Percentiles rank a stretch among this genome's conserved stretches.
Evolutionary conservation across 495 filamentous ascomycete species (phyloP).

Genomic region (Thermothielavioides terrestris): DNA sequence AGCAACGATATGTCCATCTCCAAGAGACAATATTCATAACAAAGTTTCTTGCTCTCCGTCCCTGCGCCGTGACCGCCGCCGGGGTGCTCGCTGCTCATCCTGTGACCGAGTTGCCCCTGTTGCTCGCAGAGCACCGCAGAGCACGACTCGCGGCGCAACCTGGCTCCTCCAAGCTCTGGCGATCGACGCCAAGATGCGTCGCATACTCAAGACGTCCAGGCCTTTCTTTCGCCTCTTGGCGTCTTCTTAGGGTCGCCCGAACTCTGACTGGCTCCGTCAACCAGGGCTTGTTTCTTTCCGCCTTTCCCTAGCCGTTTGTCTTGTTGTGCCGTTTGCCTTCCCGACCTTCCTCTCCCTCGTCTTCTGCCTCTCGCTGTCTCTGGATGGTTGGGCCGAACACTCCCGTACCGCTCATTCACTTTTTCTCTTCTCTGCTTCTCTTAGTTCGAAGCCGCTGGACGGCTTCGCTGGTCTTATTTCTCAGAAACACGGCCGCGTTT

Average conservation of each 20-base stretch:
- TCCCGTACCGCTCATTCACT: not conserved
- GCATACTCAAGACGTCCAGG: conserved; percentile 14
- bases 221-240: conserved; percentile 5
- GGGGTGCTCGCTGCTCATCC: not conserved
- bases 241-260: too few relatives aligned
- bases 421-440: conserved; percentile 9
- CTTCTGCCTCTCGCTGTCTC: too few relatives aligned
- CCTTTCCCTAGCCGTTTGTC: conserved; percentile 11
- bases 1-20: not conserved
- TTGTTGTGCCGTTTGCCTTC: conserved; percentile 7
- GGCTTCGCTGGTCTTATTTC: conserved; percentile 15
- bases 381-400: conserved; percentile 2
- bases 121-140: conserved; percentile 4
- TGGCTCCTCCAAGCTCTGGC: not conserved
- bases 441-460: conserved; percentile 20
- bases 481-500: not conserved
- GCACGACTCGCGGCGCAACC: conserved; percentile 18
- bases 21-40: not conserved
- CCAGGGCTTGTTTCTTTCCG: conserved; percentile 14
- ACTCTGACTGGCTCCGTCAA: too few relatives aligned
- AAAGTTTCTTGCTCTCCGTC: too few relatives aligned
- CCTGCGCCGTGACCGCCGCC: too few relatives aligned
- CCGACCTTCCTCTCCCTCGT: too few relatives aligned
- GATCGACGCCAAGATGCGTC: conserved; percentile 9
- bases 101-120: conserved; percentile 1